Base-by-base conservation (phyloP, 768 basidiomycete genomes). In the Suillus bovinus region DNA sequence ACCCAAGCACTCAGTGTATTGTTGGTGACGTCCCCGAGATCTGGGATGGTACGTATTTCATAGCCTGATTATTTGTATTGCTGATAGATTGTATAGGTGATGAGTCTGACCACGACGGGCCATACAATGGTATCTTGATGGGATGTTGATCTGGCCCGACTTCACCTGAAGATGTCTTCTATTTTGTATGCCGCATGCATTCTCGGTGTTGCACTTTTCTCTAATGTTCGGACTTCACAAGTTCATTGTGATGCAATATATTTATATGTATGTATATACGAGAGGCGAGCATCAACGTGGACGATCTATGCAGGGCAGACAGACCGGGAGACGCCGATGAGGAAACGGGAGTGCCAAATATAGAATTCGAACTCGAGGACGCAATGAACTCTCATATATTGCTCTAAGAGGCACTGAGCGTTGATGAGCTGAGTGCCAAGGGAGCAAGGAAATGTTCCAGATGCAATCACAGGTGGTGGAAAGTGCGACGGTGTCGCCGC, bases 61-160 rank as follows among this genome's bases (percentile, higher is more conserved):
- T 11, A 27, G 24, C 1, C 11, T 39, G 5, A 13, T 39, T 39
- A 17, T 5, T 56, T 29, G 55, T 7, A 10, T 39, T 56, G 17
- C 55, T 56, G 16, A 56, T 52, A 20, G 24, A 17, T 11, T 24
- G 24, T 39, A 11, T 11, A 4, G 63, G 84, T 1, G 61, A 77
- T 50, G 60, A 70, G 39, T 38, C 61, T 24, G 75, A 89, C 62
- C 89, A 89, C 64, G 69, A 76, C 59, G 86, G 73, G 11, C 74
- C 74, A 44, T 74, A 74, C 34, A 73, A 76, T n/a, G 70, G 65
- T 6, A 42, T 74, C 6, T 24, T 24, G 56, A 76, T 74, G 71
- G 66, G 68, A 10, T 61, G 61, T 9, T 60, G 34, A 49, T 24
- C 38, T 57, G 29, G 29, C 17, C 7, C 29, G 6, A 38, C 16